Evolutionary conservation across 2,329 filamentous ascomycete genomes (phyloP), one percentile per base, ranked within the genome.

Genomic region (Talaromyces sp.): DNA sequence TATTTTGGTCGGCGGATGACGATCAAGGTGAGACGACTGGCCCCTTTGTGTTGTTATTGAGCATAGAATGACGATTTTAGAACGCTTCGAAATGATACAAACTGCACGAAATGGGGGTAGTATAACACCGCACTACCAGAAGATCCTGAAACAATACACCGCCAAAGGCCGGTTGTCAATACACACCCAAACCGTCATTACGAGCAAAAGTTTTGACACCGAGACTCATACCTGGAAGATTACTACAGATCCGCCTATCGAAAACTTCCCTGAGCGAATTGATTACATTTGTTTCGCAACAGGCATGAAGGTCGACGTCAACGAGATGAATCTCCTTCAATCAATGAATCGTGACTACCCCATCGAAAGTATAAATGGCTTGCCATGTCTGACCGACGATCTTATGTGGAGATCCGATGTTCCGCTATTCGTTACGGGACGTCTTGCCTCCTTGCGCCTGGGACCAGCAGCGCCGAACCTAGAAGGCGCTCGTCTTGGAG

Each of bases 221-320:
- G 68, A 68, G 0, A 76, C 74, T 1, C 79, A 82, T n/a, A 81
- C 76, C 7, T 87, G 85, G 85, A 70, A 72, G 0, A 75, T 89
- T 22, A 73, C 79, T 45, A 87, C 86, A 0, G 78, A 84, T 3
- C 86, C 88, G 0, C 77, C 82, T 0, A 80, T 86, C 14, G 77
- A 77, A 0, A 72, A 76, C 3, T 73, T 90, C 1, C 80, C 82
- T 11, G 59, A 69, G 1, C 54, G 39, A 1, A 79, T 88, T 14
- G 85, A 93, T 73, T 90, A 89, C 75, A 86, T 93, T 68, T 90
- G 90, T 76, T 91, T 90, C 71, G 90, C 91, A 14, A 94, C 91
- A 0, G 91, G 91, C 0, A 85, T 90, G 45, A 83, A 87, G 58
- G 85, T 86, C 0, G 83, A 92, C 68, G 85, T 92, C 31, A 72